Evolutionary conservation across 2,329 filamentous ascomycete genomes (phyloP).

Genomic region (Davidsoniella eucalypti): DNA sequence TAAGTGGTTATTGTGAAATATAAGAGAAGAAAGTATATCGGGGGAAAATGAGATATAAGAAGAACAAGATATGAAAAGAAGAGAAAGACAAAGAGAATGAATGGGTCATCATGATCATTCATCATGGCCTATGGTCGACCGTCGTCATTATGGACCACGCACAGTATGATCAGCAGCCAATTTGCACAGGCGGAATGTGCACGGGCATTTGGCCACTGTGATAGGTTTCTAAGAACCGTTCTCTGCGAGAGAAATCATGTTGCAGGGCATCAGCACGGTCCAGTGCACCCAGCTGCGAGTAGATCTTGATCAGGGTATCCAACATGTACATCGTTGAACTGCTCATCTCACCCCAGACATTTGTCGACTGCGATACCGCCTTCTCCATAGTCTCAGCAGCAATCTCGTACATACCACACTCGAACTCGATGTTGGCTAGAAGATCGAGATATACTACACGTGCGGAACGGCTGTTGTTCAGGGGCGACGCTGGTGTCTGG

Average conservation of each 20-base stretch:
- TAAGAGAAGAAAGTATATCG: background rate
- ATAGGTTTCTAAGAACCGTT: conserved; percentile 9
- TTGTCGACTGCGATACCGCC: conserved; percentile 8
- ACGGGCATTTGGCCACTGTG: conserved; percentile 5
- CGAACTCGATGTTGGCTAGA: conserved; percentile 9
- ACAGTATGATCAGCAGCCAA: conserved; percentile 2
- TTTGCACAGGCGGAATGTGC: conserved; percentile 9
- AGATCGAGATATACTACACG: conserved; percentile 12
- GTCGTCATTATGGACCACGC: background rate
- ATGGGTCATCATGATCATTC: background rate
- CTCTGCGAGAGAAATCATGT: conserved; percentile 2
- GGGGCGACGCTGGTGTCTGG: conserved; percentile 6
- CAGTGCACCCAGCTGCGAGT: conserved; percentile 10
- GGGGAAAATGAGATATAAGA: background rate
- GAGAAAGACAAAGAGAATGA: no score
- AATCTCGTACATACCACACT: conserved; percentile 6
- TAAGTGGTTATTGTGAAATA: background rate
- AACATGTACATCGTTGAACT: conserved; percentile 12
- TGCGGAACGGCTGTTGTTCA: conserved; percentile 10
- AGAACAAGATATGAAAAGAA: background rate
- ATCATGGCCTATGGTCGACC: background rate
- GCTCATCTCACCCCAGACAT: conserved; percentile 9
- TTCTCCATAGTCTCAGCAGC: conserved; percentile 11
- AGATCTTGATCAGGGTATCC: conserved; percentile 11
- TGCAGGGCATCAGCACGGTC: conserved; percentile 4